These are phyloP conservation scores for Pisolithus thermaeus DNA, from an alignment of 1,284 basidiomycete species.

Conservation along the genomic window DNA sequence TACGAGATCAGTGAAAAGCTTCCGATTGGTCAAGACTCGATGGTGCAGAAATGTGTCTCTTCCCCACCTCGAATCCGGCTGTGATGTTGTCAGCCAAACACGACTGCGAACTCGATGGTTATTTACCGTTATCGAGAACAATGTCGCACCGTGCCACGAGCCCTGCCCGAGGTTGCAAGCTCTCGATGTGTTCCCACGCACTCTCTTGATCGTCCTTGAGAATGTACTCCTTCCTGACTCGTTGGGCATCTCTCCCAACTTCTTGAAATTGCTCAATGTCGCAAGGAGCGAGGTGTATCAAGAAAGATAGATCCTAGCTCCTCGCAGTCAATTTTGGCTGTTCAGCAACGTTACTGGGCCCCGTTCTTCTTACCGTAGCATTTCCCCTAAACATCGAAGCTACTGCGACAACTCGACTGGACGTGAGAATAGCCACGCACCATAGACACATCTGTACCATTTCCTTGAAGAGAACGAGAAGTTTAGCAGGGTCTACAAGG, in stretches of 20 bases:
- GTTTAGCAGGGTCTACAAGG: constrained; percentile 45
- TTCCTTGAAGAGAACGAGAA: constrained; percentile 68
- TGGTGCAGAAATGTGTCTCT: background rate
- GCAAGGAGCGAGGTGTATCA: constrained; percentile 72
- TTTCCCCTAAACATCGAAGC: constrained; percentile 55
- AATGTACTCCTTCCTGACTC: constrained; percentile 71
- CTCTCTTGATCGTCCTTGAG: constrained; percentile 77
- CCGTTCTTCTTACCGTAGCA: constrained; percentile 51
- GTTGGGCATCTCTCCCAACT: constrained; percentile 73
- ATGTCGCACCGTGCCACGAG: constrained; percentile 67
- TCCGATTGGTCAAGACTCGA: constrained; percentile 1
- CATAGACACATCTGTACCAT: constrained; percentile 90
- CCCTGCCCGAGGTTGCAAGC: constrained; percentile 28
- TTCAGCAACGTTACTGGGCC: too few relatives aligned
- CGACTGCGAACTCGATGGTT: background rate
- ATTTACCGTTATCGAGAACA: constrained; percentile 83
- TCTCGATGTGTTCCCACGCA: constrained; percentile 73
- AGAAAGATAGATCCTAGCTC: constrained; percentile 70
- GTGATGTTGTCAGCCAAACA: constrained; percentile 1
- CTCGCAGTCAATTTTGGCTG: background rate
- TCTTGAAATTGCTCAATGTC: constrained; percentile 84
- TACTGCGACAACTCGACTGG: background rate
- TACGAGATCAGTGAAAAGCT: constrained; percentile 92
- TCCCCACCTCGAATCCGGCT: constrained; percentile 78
- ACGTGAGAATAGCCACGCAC: constrained; percentile 32